A percentile compares a stretch with the other conserved stretches of the same genome.
These are phyloP conservation scores for Euphorbia schlechtendalii DNA, from an alignment of 441 rosid genomes.

Conservation along the genomic window DNA sequence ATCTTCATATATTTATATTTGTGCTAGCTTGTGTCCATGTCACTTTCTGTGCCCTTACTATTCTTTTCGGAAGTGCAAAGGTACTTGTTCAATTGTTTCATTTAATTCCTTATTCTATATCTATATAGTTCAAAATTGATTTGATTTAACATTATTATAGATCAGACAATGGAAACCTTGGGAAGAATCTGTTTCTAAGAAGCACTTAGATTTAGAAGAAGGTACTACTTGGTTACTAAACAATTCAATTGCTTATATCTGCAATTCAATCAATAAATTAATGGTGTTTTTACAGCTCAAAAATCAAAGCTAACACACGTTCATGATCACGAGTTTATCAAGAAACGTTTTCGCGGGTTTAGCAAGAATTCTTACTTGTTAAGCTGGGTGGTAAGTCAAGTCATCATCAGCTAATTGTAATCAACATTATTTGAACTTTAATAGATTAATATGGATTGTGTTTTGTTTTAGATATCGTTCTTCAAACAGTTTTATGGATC, in stretches of 20 bases:
- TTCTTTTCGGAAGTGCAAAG: constrained; percentile 67
- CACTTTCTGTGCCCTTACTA: constrained; percentile 61
- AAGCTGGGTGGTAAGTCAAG: constrained; percentile 61
- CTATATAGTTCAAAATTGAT: too few species aligned
- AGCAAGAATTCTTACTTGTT: constrained; percentile 45
- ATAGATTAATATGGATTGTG: too few species aligned
- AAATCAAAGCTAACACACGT: constrained; percentile 41
- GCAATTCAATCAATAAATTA: too few species aligned
- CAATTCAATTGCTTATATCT: too few species aligned
- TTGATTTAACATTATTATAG: constrained; percentile 22
- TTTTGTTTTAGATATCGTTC: constrained; percentile 55
- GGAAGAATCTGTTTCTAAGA: constrained; percentile 45
- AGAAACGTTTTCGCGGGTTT: constrained; percentile 51
- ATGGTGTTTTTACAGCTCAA: constrained; percentile 29
- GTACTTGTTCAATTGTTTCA: constrained; percentile 19
- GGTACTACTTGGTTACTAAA: constrained; percentile 24
- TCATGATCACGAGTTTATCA: constrained; percentile 72
- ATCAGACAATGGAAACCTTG: constrained; percentile 69
- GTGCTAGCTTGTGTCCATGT: constrained; percentile 71
- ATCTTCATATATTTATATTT: constrained; percentile 79
- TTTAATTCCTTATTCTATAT: background rate
- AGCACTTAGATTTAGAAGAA: constrained; percentile 27
- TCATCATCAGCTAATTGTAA: too few species aligned
- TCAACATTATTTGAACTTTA: too few species aligned
- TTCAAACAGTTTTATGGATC: constrained; percentile 75